Percentiles rank a stretch among this genome's conserved stretches.
Evolutionary conservation across 129 eudicot species (phyloP).

Genomic region (Apium graveolens): DNA sequence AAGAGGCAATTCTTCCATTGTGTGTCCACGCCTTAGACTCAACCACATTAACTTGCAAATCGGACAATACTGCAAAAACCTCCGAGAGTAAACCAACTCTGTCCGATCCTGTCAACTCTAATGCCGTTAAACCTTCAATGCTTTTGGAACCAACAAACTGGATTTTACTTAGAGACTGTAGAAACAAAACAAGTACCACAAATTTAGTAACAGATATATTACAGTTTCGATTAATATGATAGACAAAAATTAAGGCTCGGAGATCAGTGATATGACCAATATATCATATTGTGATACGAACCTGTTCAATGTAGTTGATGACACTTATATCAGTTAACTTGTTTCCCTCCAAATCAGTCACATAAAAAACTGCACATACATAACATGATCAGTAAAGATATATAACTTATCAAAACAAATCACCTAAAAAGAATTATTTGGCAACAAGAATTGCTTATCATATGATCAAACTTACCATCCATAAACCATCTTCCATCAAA

Average conservation of each 20-base stretch:
- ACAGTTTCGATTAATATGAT: not conserved
- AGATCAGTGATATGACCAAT: too few relatives aligned
- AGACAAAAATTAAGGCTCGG: not conserved
- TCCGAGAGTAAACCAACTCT: not conserved
- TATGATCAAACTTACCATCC: conserved; percentile 45
- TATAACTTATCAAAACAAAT: too few relatives aligned
- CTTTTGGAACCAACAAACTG: conserved; percentile 30
- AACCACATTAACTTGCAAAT: too few relatives aligned
- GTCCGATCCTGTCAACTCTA: too few relatives aligned
- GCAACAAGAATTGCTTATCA: not conserved
- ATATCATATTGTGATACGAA: too few relatives aligned
- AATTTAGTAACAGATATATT: not conserved
- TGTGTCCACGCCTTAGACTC: too few relatives aligned
- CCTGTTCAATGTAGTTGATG: conserved; percentile 79
- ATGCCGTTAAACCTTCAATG: conserved; percentile 41
- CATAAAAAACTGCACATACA: conserved; percentile 70
- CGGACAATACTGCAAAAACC: too few relatives aligned
- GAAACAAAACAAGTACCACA: not conserved
- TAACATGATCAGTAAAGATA: not conserved
- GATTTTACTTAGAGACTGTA: conserved; percentile 54
- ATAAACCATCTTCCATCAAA: conserved; percentile 94
- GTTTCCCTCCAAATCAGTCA: conserved; percentile 71
- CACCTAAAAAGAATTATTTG: not conserved
- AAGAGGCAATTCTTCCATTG: too few relatives aligned
- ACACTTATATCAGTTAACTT: conserved; percentile 66